phyloP scores from a whole-genome alignment of 2,329 filamentous ascomycete genomes.

The Juglanconis sp. region DNA sequence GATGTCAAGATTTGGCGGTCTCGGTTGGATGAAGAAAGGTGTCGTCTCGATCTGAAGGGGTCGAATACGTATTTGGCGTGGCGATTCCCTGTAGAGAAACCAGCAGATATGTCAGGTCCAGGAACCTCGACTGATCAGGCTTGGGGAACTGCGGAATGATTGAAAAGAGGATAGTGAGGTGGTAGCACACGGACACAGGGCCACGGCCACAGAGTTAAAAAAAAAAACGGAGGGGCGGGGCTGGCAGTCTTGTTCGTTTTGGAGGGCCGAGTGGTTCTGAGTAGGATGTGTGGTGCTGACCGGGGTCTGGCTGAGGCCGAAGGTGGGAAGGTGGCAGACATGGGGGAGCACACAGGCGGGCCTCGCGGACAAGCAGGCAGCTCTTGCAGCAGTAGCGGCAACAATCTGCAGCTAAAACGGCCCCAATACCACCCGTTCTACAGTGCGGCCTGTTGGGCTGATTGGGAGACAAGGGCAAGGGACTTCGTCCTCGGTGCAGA shows the following conservation, averaged over 20 bases:
- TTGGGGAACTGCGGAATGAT: constrained; percentile 45
- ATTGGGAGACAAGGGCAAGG: constrained; percentile 8
- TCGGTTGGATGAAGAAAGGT: constrained; percentile 15
- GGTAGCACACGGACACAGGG: constrained; percentile 44
- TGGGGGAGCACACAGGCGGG: background rate
- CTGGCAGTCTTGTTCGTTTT: constrained; percentile 21
- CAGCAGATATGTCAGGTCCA: constrained; percentile 37
- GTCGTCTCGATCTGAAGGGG: constrained; percentile 21
- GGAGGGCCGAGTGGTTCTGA: constrained; percentile 5
- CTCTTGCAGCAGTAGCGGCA: constrained; percentile 18
- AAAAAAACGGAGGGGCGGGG: constrained; percentile 32
- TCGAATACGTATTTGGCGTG: constrained; percentile 33
- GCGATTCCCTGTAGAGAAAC: constrained; percentile 37
- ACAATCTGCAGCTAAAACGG: constrained; percentile 23
- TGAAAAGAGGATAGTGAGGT: constrained; percentile 51
- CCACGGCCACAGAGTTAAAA: constrained; percentile 37
- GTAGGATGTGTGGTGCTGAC: background rate
- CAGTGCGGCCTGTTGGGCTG: constrained; percentile 11
- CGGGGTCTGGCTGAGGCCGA: constrained; percentile 22
- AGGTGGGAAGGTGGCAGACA: constrained; percentile 27
- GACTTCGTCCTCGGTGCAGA: constrained; percentile 2
- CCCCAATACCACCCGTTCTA: constrained; percentile 19
- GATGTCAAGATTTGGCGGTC: constrained; percentile 9
- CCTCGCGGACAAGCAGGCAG: constrained; percentile 13
- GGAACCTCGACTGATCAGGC: constrained; percentile 40